Percentiles rank a stretch among this genome's conserved stretches.
Evolutionary conservation across 345 rosid genomes (phyloP).

Genomic region (Rhizophora apiculata): DNA sequence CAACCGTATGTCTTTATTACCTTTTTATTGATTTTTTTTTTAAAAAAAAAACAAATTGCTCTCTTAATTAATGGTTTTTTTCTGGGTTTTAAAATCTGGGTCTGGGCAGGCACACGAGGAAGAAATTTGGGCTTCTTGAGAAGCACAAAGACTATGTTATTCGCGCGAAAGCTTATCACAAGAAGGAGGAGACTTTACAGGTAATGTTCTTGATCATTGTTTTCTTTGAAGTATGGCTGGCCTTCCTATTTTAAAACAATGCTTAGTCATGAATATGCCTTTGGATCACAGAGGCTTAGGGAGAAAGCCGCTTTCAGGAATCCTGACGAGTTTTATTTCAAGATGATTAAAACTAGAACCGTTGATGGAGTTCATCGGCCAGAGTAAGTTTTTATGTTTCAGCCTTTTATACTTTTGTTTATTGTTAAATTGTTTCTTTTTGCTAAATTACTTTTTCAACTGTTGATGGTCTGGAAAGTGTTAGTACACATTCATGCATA

Average conservation of each 20-base stretch:
- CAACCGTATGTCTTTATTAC: constrained; percentile 57
- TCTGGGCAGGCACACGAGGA: too few relatives aligned
- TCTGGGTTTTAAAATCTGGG: too few relatives aligned
- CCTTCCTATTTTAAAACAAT: too few relatives aligned
- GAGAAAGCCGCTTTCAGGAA: constrained; percentile 83
- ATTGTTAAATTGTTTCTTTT: background rate
- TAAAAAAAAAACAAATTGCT: too few relatives aligned
- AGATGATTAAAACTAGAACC: constrained; percentile 66
- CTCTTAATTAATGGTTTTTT: background rate
- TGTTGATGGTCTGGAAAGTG: too few relatives aligned
- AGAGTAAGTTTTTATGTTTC: constrained; percentile 40
- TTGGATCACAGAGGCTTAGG: constrained; percentile 52
- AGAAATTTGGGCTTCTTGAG: constrained; percentile 65
- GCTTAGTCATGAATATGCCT: background rate
- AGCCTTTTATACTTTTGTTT: background rate
- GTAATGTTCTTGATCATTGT: too few relatives aligned
- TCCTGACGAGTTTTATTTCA: constrained; percentile 77
- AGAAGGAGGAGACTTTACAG: too few relatives aligned
- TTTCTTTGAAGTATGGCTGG: too few relatives aligned
- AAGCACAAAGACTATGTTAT: constrained; percentile 37
- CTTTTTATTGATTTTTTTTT: too few relatives aligned
- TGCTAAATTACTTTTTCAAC: too few relatives aligned
- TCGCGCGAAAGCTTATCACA: too few relatives aligned
- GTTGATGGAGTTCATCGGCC: constrained; percentile 55
- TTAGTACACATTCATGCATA: too few relatives aligned